phyloP scores from a whole-genome alignment of 768 basidiomycete species.

The Pleurotus djamor region DNA sequence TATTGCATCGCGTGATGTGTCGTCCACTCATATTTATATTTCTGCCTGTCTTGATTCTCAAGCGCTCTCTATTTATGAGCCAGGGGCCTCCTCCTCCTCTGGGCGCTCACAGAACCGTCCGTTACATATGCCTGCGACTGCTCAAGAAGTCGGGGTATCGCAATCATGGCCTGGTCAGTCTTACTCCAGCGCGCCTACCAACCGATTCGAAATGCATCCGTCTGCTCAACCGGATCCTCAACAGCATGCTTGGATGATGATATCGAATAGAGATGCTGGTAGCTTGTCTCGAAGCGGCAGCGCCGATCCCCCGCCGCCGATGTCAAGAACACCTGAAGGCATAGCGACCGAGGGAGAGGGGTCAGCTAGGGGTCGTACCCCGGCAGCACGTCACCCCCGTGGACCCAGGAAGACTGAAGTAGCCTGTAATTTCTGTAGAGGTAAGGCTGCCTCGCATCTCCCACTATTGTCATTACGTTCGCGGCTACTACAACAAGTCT shows the following conservation, averaged over 20 bases:
- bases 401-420: slow-evolving; percentile 50
- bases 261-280: not conserved
- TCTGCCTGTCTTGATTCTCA: not conserved
- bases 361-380: slow-evolving; percentile 3
- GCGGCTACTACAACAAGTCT: not conserved
- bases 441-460: slow-evolving; percentile 27
- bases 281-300: slow-evolving; percentile 2
- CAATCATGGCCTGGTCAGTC: slow-evolving; percentile 8
- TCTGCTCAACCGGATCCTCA: slow-evolving; percentile 8
- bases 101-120: not conserved
- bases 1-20: not conserved
- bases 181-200: slow-evolving; percentile 7
- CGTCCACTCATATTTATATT: not conserved
- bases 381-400: slow-evolving; percentile 5
- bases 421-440: slow-evolving; percentile 80
- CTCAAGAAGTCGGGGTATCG: not conserved
- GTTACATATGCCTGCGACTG: not conserved
- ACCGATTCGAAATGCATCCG: slow-evolving; percentile 6
- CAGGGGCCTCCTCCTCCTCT: not conserved
- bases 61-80: slow-evolving; percentile 1
- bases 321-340: slow-evolving; percentile 1
- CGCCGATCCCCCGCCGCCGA: not conserved
- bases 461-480: not conserved
- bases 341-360: slow-evolving; percentile 2
- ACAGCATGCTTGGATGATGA: slow-evolving; percentile 1